These are phyloP conservation scores for Saccharomycodes ludwigii DNA, from an alignment of 805 yeast genomes.

Conservation along the genomic window DNA sequence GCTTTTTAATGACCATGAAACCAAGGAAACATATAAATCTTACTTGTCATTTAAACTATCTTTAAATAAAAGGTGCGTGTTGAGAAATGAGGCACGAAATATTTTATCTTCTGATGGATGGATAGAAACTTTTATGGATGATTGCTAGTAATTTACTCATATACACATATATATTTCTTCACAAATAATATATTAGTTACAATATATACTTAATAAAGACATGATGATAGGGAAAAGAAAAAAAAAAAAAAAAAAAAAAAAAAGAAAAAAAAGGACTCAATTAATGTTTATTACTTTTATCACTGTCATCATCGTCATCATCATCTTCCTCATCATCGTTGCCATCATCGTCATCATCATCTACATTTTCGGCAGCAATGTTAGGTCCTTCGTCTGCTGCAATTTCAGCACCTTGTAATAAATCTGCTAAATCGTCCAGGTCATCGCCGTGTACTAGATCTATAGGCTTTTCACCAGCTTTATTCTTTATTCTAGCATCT, in stretches of 20 bases:
- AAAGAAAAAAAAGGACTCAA: not conserved
- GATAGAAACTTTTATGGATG: constrained; percentile 33
- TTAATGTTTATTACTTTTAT: not conserved
- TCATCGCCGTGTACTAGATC: constrained; percentile 49
- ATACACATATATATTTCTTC: too few species aligned
- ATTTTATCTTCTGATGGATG: constrained; percentile 30
- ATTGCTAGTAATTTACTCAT: too few species aligned
- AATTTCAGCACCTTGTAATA: constrained; percentile 11
- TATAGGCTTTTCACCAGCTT: constrained; percentile 58
- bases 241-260: not conserved
- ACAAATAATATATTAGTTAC: too few species aligned
- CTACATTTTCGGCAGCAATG: not conserved
- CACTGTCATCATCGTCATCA: not conserved
- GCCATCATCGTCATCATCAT: not conserved
- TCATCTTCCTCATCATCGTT: not conserved
- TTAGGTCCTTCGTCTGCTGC: not conserved
- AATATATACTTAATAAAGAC: too few species aligned
- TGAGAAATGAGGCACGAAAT: constrained; percentile 20
- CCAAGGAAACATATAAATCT: constrained; percentile 3
- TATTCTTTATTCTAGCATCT: constrained; percentile 54
- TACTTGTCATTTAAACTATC: constrained; percentile 24
- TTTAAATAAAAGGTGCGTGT: constrained; percentile 16
- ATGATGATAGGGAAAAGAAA: too few species aligned
- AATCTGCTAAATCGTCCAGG: constrained; percentile 42
- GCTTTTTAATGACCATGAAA: constrained; percentile 7